Evolutionary conservation across 805 yeast genomes (phyloP), one percentile per base, ranked within the genome.

Genomic region (Sungouiella blattae): DNA sequence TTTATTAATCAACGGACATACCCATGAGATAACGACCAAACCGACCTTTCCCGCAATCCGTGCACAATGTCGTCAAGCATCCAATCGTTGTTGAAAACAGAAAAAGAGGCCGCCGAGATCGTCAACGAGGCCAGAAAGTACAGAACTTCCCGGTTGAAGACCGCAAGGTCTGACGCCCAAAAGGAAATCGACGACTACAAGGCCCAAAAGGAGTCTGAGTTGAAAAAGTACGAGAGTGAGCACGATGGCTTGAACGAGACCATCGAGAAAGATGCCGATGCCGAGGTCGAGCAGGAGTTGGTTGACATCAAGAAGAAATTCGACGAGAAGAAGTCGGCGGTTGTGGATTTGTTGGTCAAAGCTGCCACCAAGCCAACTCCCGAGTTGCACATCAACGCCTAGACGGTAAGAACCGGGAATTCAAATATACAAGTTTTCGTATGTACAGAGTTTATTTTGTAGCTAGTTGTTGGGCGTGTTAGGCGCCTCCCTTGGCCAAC

Each of bases 51-150:
- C 18, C 16, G 5, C 6, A 23, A 15, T 11, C 21, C n/a, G n/a
- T n/a, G n/a, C 43, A 42, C 16, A 26, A 54, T 52, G 59, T 54
- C 59, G 11, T 52, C 60, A 30, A 55, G 59, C 21, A 55, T 55
- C 41, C 60, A 55, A 43, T 52, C 59, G 22, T 52, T 55, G 36
- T 53, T 55, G 46, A 55, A 84, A 73, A 95, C 98, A 44, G 98
- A 93, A 70, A 87, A 85, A 67, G 91, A 87, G 54, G 98, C 98
- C n/a, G 97, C 95, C 52, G 89, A 82, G 51, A 85, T 89, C 46
- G 98, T 93, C 43, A 75, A 89, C 53, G 83, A 84, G 58, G 97
- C 98, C 16, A 86, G 98, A 73, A 75, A 81, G 52, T 41, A 83
- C 69, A 87, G 96, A 64, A 75, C 93, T 27, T 82, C 78, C 49